Percentiles rank a stretch among this genome's conserved stretches.
Conservation (phyloP, 768 basidiomycete genomes). For the Boletus rex-veris region DNA sequence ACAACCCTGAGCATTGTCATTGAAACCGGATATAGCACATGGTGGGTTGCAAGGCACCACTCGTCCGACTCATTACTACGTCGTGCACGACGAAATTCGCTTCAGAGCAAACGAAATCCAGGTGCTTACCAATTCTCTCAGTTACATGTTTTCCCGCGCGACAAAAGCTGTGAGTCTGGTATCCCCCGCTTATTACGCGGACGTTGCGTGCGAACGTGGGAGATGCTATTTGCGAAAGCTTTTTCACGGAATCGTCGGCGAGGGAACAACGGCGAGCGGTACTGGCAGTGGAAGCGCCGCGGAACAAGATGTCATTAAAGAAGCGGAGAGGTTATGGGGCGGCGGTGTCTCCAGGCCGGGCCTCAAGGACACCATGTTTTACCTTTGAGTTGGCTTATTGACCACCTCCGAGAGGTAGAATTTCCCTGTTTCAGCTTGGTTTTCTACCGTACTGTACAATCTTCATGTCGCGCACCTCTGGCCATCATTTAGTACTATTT, state of each 20-base stretch:
- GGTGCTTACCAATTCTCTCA: slow-evolving; percentile 50
- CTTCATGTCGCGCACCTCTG: neutral
- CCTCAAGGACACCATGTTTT: slow-evolving; percentile 74
- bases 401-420: neutral
- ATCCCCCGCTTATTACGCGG: slow-evolving; percentile 41
- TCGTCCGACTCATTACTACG: slow-evolving; percentile 53
- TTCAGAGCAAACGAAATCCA: slow-evolving; percentile 51
- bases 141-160: slow-evolving; percentile 58
- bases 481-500: neutral
- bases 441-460: neutral
- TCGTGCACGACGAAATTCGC: slow-evolving; percentile 51
- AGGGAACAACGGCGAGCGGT: slow-evolving; percentile 29
- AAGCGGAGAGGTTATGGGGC: slow-evolving; percentile 56
- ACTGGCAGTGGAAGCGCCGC: slow-evolving; percentile 35
- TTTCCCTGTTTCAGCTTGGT: neutral
- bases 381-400: slow-evolving; percentile 42
- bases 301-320: slow-evolving; percentile 50
- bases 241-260: slow-evolving; percentile 34
- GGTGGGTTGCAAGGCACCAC: slow-evolving; percentile 48
- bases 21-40: slow-evolving; percentile 30
- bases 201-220: slow-evolving; percentile 52
- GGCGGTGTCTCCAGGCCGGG: slow-evolving; percentile 45
- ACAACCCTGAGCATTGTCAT: neutral
- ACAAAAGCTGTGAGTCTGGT: slow-evolving; percentile 43
- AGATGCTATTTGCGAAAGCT: slow-evolving; percentile 51